Base-by-base conservation (phyloP, 2,329 filamentous ascomycete species). In the Lachnellula suecica region DNA sequence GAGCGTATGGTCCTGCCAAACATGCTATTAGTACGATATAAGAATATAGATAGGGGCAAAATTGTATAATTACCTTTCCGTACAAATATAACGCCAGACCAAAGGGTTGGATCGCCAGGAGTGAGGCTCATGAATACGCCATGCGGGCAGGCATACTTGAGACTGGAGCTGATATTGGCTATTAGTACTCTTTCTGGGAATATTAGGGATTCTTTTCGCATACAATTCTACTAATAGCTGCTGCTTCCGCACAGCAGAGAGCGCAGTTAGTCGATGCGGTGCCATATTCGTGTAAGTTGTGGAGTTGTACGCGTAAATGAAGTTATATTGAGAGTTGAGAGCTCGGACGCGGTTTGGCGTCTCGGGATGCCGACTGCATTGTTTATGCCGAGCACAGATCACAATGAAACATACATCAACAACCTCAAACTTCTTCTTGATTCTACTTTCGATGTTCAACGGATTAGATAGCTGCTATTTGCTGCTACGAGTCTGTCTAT, bases 11-110 rank as follows among this genome's bases (percentile, higher is more conserved):
- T 41, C 93, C 93, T 96, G 34, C 29, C n/a, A 17, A n/a, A 35
- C 17, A 35, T 15, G 15, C 3, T 5, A 17, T 35, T 35, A 35
- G 31, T n/a, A 35, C n/a, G n/a, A n/a, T n/a, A n/a, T n/a, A n/a
- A n/a, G n/a, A n/a, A n/a, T n/a, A n/a, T n/a, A n/a, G n/a, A n/a
- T n/a, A n/a, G n/a, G n/a, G n/a, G n/a, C n/a, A n/a, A n/a, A n/a
- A n/a, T 25, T 13, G 34, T 54, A 47, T 20, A 51, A 59, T 60
- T 75, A 94, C 93, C 93, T 77, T 89, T 87, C 51, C 91, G 88
- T 57, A 96, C 84, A 68, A 97, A 97, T 24, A 97, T 77, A 19
- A 96, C 88, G n/a, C 91, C 92, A 27, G 86, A 87, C 93, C 93
- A 97, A 44, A 91, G 74, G 15, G 84, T 84, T 17, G 89, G 84